Evolutionary conservation across 139 green algal genomes (phyloP).

Genomic region (Micromonas pusilla): DNA sequence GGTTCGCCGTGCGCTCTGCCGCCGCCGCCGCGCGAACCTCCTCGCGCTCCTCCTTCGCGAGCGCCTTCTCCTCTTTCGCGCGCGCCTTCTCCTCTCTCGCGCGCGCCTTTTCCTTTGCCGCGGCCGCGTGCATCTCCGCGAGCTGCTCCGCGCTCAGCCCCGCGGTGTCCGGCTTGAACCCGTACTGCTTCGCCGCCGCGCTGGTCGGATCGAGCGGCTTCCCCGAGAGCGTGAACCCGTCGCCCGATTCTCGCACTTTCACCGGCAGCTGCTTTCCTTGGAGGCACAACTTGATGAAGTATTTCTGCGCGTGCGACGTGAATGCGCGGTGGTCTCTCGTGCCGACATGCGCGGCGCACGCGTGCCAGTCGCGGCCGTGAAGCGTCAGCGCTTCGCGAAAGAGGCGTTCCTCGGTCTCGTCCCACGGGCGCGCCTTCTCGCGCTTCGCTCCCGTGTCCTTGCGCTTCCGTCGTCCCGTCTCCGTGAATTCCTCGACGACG

Average conservation of each 20-base stretch:
- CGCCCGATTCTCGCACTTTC: slow-evolving; percentile 43
- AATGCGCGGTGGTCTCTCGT: slow-evolving; percentile 53
- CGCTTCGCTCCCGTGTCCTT: slow-evolving; percentile 53
- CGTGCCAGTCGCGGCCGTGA: slow-evolving; percentile 63
- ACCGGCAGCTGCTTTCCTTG: slow-evolving; percentile 57
- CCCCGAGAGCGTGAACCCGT: slow-evolving; percentile 64
- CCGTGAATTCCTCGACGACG: slow-evolving; percentile 8
- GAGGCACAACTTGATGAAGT: slow-evolving; percentile 71
- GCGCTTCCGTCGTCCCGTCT: slow-evolving; percentile 54
- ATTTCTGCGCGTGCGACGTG: slow-evolving; percentile 66
- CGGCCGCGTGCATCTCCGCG: slow-evolving; percentile 9
- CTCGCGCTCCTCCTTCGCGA: too few relatives aligned
- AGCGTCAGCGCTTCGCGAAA: slow-evolving; percentile 58
- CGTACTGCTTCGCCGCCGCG: slow-evolving; percentile 60
- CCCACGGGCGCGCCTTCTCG: slow-evolving; percentile 47
- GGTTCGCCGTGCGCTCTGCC: too few relatives aligned
- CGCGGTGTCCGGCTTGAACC: slow-evolving; percentile 53
- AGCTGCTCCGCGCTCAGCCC: not conserved
- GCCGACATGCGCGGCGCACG: slow-evolving; percentile 47
- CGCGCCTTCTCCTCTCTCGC: too few relatives aligned
- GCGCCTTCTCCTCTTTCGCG: too few relatives aligned
- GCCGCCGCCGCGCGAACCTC: too few relatives aligned
- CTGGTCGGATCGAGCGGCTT: slow-evolving; percentile 68
- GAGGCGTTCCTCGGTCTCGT: slow-evolving; percentile 57
- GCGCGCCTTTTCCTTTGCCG: too few relatives aligned